Evolutionary conservation across 768 basidiomycete genomes (phyloP), one percentile per base, ranked within the genome.

Genomic region (Hygrophorus pudorinus): DNA sequence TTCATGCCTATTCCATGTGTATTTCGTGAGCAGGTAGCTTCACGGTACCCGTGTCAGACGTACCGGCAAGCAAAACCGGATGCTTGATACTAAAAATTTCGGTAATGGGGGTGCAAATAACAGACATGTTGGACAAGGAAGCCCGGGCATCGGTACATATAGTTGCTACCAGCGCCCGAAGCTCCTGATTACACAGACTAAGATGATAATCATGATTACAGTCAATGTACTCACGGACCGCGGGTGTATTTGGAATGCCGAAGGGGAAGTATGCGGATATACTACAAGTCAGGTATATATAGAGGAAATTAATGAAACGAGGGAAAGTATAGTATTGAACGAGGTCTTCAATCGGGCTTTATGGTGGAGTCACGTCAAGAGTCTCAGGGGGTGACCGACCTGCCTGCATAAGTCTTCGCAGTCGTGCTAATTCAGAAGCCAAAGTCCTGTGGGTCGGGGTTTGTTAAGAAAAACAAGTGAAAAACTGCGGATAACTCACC

Each of bases 1-100:
- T 68, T 64, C 68, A 67, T 68, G 20, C 66, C 89, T 47, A n/a
- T 29, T 40, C 12, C 24, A 21, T 31, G 14, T 36, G 39, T 37
- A 24, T 36, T 24, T 31, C 36, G 39, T 51, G 27, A 47, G 24
- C n/a, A 30, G 14, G 30, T 36, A 9, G 24, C 10, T 31, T 14
- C 16, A 17, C 17, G 38, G 10, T 32, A 33, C 28, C 7, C 7
- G 24, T 24, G 24, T 24, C 24, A n/a, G n/a, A 45, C 44, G 3
- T 5, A 42, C 83, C 90, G 52, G 90, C 90, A 17, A 93, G 78
- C 42, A 93, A 60, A 52, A 93, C 76, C 34, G 90, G 90, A 57
- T 93, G 90, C 65, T 83, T 78, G 62, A 93, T 87, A 42, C 79
- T 79, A 61, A 93, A 92, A 44, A 91, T 70, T 64, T 91, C 74